Evolutionary conservation across 1,139 yeast species (phyloP), one percentile per base, ranked within the genome.

Genomic region (Sugiyamaella sp.): DNA sequence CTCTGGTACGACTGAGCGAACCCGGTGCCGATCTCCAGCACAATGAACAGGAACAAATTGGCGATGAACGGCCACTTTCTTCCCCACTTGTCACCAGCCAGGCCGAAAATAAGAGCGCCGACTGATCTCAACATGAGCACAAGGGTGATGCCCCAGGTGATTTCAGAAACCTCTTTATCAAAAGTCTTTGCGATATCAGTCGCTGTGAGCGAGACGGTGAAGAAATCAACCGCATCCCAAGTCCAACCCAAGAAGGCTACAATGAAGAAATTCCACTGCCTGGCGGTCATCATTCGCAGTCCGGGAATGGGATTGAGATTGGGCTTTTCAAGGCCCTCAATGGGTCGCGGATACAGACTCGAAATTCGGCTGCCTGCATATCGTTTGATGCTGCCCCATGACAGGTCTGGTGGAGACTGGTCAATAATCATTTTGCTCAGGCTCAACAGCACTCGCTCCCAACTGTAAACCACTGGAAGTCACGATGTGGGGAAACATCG

Each of bases 111-210:
- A 32, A 84, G 67, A 12, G 93, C 90, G 52, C 95, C 95, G n/a
- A 85, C 82, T 2, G 90, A 82, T 62, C 95, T 78, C 60, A 86
- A 74, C 91, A 87, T 85, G 54, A 86, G 77, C 43, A 86, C 95
- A 54, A 86, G 74, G 0, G 95, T 86, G 59, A 86, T 82, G 57
- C 91, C 93, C 91, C 93, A 86, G 3, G 91, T 81, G 58, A 86
- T 76, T 49, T 80, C 79, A 32, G 79, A 77, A 37, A 80, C 80
- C 12, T 74, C 61, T 27, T 74, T 77, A 56, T 74, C 74, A 54
- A 86, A 77, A 35, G 80, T 74, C 29, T 66, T 61, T 3, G 93
- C 89, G 51, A 86, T 76, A 8, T 70, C 72, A 1, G 81, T 60
- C 17, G 84, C 84, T 57, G 84, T 79, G 43, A 85, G 75, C 4